Base-by-base conservation (phyloP, 768 basidiomycete species). In the Candolleomyces efflorescens region DNA sequence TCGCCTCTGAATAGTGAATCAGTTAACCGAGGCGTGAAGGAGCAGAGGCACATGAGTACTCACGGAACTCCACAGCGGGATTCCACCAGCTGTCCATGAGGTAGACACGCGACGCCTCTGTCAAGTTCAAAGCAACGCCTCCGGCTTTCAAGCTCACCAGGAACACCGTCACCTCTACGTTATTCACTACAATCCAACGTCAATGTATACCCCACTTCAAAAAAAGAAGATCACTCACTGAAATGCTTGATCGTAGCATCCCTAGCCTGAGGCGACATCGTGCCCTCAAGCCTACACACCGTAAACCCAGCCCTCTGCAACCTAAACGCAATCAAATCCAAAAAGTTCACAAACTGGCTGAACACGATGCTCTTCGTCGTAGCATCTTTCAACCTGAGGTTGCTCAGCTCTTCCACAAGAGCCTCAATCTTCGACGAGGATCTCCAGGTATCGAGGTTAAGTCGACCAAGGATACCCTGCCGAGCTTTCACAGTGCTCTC, bases 61-160 rank as follows among this genome's bases (percentile, higher is more conserved):
- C 69, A 91, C 90, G 89, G 65, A 81, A 92, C 75, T 91, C 90
- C 54, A 91, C 91, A n/a, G 94, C 94, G 6, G 95, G 95, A 68
- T 98, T 98, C 95, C 95, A 96, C 93, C 93, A 96, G 62, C 89
- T 91, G 68, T 96, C 96, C 94, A 98, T 96, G 65, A 97, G 82
- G 71, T 93, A 96, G 18, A 97, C 94, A 24, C 92, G 89, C 36
- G 91, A 93, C 0, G 94, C 94, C 69, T 92, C 92, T 0, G 92
- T 93, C 63, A 94, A 70, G 68, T 94, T 94, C 51, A 96, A 78
- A 3, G 92, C 92, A 3, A 94, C 94, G 69, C 95, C 95, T 50
- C 96, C 96, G 1, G 96, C 96, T 71, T 97, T 98, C 67, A 99
- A 77, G 61, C 89, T 91, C 65, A 99, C 93, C 23, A 99, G 82